Percentiles rank a stretch among this genome's conserved stretches.
Evolutionary conservation across 192 early-diverging fungal genomes (phyloP).

Genomic region (Gigaspora rosea): DNA sequence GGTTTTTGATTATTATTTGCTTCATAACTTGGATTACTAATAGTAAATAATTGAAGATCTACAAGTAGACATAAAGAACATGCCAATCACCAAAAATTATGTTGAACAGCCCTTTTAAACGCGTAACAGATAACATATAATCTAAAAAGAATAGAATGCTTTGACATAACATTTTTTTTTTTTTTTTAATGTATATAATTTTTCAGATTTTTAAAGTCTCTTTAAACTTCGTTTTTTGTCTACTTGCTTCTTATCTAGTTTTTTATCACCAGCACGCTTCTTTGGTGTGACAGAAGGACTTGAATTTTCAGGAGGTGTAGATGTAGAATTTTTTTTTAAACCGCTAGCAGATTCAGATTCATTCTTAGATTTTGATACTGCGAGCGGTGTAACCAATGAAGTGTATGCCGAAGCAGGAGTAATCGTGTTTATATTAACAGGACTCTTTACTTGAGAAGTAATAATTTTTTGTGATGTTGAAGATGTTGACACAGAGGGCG

Average conservation of each 20-base stretch:
- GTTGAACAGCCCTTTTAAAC: too few species aligned
- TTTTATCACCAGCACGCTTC: constrained; percentile 29
- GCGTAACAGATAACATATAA: constrained; percentile 43
- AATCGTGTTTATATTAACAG: background rate
- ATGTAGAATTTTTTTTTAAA: constrained; percentile 15
- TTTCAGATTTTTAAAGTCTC: constrained; percentile 10
- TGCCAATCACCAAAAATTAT: too few species aligned
- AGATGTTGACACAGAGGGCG: background rate
- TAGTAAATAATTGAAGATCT: too few species aligned
- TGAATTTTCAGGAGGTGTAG: background rate
- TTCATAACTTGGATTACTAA: too few species aligned
- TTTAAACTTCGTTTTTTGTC: constrained; percentile 33
- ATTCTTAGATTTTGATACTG: constrained; percentile 15
- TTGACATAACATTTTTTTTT: background rate
- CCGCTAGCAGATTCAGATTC: background rate
- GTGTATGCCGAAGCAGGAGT: background rate
- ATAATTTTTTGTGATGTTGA: constrained; percentile 23
- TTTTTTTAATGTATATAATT: background rate
- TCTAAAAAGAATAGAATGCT: constrained; percentile 68
- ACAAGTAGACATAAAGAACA: too few species aligned
- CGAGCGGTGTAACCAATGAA: constrained; percentile 15
- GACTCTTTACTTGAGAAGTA: background rate
- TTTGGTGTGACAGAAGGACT: constrained; percentile 26
- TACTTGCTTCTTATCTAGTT: constrained; percentile 32
- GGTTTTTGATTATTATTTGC: too few species aligned